Percentiles rank a stretch among this genome's conserved stretches.
These are phyloP conservation scores for Gaeumannomyces tritici DNA, from an alignment of 2,329 filamentous ascomycete species.

Conservation along the genomic window DNA sequence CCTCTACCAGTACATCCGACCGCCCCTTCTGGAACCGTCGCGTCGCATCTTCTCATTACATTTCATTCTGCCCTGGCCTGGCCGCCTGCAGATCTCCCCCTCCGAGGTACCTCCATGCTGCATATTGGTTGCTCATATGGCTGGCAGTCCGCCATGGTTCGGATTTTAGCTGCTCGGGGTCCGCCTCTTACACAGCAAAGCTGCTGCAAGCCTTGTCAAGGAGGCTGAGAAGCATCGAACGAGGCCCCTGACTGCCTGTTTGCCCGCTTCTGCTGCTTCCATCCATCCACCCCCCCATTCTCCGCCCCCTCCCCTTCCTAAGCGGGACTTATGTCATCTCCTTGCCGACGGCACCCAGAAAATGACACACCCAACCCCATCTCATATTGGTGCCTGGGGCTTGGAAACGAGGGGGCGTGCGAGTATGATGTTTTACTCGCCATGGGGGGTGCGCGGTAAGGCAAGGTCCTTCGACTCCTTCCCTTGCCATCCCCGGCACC, in stretches of 20 bases:
- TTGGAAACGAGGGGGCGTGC: background rate
- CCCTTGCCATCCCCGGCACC: background rate
- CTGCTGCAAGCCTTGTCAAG: background rate
- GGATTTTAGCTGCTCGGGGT: background rate
- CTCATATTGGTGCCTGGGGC: background rate
- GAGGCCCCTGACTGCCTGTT: background rate
- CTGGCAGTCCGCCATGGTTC: background rate
- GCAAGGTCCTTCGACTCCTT: background rate
- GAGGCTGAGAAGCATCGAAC: background rate
- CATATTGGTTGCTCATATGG: background rate
- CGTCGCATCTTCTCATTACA: background rate
- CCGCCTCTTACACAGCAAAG: background rate
- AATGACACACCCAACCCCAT: background rate
- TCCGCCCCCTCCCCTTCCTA: background rate
- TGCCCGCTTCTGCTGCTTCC: background rate
- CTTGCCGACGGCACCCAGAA: background rate
- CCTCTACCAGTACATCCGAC: background rate
- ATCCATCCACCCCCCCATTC: background rate
- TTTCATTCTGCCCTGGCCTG: background rate
- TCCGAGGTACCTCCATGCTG: background rate
- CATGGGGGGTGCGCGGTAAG: background rate
- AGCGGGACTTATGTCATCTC: slow-evolving; percentile 2
- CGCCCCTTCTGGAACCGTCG: too few relatives aligned
- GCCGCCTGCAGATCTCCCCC: background rate
- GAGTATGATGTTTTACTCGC: background rate